Evolutionary conservation across 2,329 filamentous ascomycete species (phyloP), one percentile per base, ranked within the genome.

Genomic region (Scedosporium boydii): DNA sequence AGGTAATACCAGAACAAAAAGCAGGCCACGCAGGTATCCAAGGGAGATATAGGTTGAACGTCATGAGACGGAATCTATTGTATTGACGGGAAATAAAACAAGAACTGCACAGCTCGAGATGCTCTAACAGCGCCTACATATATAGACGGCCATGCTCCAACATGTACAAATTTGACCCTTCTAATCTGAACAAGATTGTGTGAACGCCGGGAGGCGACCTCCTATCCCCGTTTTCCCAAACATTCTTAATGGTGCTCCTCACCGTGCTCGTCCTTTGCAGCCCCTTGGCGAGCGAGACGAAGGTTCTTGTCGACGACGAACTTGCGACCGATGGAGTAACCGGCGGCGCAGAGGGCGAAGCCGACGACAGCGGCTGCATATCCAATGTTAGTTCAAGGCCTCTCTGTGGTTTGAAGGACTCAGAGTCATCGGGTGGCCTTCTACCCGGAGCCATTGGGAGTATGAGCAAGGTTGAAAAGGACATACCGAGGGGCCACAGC

Each of bases 251-350:
- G 72, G 64, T 77, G 71, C 51, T 68, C 67, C 9, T 62, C 69
- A 53, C 64, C 64, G 62, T 72, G 63, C 53, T 74, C 77, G 58
- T 70, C 69, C 59, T 76, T 77, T 63, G 75, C 73, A 62, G 75
- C 73, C 66, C 81, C 80, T 78, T 91, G 87, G 73, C 92, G 88
- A 75, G 81, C 81, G 69, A 98, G 86, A 74, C 95, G 91, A 71
- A 99, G 89, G 71, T 89, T 96, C 85, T 93, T 93, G 83, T 99
- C 95, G 70, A 88, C 86, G 66, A 85, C 75, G 74, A 99, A 85
- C 81, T 98, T 97, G 75, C 88, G 87, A 74, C 77, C 74, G 78
- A 89, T 80, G 64, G 93, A 95, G 84, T 96, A 98, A 74, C 81
- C 76, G 70, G 90, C 95, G 69, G 91, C 91, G 73, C 81, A 77